phyloP scores from a whole-genome alignment of 768 basidiomycete genomes.

The Amanita molliuscula region DNA sequence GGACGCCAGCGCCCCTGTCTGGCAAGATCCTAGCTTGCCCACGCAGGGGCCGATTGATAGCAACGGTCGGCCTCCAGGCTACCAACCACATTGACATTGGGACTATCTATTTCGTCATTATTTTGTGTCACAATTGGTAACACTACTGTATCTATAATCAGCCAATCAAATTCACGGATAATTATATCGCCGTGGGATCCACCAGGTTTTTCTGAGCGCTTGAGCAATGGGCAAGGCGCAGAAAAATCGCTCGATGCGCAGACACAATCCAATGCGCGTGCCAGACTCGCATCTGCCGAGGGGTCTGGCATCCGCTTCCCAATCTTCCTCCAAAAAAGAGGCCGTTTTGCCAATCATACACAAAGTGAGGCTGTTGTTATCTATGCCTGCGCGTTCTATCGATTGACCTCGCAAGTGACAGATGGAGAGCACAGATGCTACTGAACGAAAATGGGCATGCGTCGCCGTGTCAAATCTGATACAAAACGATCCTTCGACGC shows the following conservation, averaged over 20 bases:
- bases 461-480: constrained; percentile 94
- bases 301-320: constrained; percentile 67
- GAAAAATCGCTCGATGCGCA: constrained; percentile 73
- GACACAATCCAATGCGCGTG: constrained; percentile 91
- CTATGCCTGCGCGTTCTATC: background rate
- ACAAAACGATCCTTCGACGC: constrained; percentile 89
- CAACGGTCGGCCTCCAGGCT: background rate
- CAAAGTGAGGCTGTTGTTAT: constrained; percentile 44
- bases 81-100: background rate
- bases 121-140: background rate
- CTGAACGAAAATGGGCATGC: constrained; percentile 92
- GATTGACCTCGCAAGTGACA: constrained; percentile 16
- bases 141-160: constrained; percentile 4
- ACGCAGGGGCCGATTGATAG: background rate
- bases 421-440: constrained; percentile 68
- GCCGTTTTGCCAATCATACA: constrained; percentile 82
- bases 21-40: background rate
- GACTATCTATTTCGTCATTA: background rate
- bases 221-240: constrained; percentile 88
- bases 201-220: background rate
- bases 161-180: constrained; percentile 1
- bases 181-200: background rate
- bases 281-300: constrained; percentile 86
- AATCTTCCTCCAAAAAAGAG: constrained; percentile 65
- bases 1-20: constrained; percentile 16